These are phyloP conservation scores for Tagetes erecta DNA, from an alignment of 129 eudicot genomes.

Conservation along the genomic window DNA sequence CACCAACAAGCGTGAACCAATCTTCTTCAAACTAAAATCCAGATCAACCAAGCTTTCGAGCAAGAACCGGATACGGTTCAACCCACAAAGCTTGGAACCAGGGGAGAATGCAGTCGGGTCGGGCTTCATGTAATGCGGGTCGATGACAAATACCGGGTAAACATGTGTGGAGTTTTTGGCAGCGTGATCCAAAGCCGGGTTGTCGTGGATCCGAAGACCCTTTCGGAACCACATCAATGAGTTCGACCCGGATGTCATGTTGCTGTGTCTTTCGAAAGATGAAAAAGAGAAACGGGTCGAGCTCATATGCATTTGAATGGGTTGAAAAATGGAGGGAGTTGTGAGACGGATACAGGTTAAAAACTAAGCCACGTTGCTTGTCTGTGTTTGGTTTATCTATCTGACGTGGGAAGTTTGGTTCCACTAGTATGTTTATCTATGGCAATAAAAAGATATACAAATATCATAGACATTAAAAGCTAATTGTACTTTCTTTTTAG, in stretches of 20 bases:
- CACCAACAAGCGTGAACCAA: constrained; percentile 73
- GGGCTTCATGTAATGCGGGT: constrained; percentile 91
- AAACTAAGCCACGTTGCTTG: constrained; percentile 13
- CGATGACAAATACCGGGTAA: constrained; percentile 83
- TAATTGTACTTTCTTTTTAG: too few relatives aligned
- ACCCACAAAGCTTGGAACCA: constrained; percentile 69
- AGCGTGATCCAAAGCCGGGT: constrained; percentile 75
- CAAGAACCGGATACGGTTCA: constrained; percentile 78
- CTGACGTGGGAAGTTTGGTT: constrained; percentile 4
- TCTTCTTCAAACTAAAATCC: constrained; percentile 49
- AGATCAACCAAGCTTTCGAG: constrained; percentile 69
- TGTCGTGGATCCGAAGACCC: constrained; percentile 92
- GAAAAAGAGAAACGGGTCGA: constrained; percentile 31
- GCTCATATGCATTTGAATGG: constrained; percentile 32
- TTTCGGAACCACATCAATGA: constrained; percentile 84
- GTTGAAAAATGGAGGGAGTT: constrained; percentile 29
- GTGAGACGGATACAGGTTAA: neutral
- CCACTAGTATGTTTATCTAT: neutral
- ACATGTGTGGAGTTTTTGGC: constrained; percentile 41
- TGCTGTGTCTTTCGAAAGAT: constrained; percentile 26
- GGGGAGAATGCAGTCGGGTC: constrained; percentile 65
- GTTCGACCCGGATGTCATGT: constrained; percentile 59
- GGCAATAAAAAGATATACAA: too few relatives aligned
- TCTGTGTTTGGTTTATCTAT: neutral
- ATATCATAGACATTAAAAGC: too few relatives aligned